Evolutionary conservation across 257 asterid species (phyloP).

Genomic region (Apocynum venetum): DNA sequence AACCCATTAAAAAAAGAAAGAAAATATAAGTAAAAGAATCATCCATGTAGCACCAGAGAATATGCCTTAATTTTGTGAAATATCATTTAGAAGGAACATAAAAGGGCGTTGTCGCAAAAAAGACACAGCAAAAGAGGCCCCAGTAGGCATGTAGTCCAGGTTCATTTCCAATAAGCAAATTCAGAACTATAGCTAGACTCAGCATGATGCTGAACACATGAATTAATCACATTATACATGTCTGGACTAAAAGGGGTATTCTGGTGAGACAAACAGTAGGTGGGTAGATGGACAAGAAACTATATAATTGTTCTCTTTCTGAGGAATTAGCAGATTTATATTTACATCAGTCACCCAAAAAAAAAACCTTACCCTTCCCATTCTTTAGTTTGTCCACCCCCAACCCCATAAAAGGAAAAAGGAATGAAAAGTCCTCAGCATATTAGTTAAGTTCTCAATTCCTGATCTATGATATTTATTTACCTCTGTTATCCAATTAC

Average conservation of each 20-base stretch:
- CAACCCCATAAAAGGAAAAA: background rate
- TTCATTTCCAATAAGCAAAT: background rate
- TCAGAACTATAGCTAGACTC: background rate
- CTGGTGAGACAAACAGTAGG: background rate
- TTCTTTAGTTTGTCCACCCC: background rate
- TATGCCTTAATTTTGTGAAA: background rate
- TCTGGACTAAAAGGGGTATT: background rate
- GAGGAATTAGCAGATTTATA: background rate
- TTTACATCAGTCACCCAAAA: background rate
- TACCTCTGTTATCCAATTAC: background rate
- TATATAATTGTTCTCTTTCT: background rate
- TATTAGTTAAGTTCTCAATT: background rate
- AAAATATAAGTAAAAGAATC: background rate
- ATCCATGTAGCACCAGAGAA: slow-evolving; percentile 1
- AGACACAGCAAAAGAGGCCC: background rate
- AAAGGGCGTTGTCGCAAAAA: background rate
- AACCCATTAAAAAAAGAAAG: background rate
- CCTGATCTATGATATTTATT: background rate
- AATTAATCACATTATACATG: background rate
- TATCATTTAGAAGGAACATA: slow-evolving; percentile 4
- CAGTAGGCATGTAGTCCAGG: background rate
- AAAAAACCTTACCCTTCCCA: background rate
- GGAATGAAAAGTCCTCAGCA: background rate
- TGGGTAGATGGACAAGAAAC: background rate
- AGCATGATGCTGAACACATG: background rate